Evolutionary conservation across 2,329 filamentous ascomycete species (phyloP).

Genomic region (Venturia effusa): DNA sequence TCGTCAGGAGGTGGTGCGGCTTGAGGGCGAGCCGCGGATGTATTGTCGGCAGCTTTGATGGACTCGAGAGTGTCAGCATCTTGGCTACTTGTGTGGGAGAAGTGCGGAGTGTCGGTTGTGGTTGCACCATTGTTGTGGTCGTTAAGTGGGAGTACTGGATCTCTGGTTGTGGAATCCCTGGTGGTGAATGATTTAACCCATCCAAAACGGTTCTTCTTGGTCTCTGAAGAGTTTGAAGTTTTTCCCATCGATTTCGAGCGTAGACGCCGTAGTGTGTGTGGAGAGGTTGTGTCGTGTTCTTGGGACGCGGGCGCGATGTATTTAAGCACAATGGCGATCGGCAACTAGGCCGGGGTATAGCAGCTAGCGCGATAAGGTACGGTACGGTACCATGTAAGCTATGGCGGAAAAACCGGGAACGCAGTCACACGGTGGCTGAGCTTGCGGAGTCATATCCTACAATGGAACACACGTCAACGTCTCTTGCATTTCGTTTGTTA

Average conservation of each 20-base stretch:
- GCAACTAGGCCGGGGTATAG: not conserved
- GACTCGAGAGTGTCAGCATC: conserved; percentile 5
- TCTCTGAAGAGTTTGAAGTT: not conserved
- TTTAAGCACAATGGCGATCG: not conserved
- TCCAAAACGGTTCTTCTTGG: conserved; percentile 3
- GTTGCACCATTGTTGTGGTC: not conserved
- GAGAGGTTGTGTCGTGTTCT: not conserved
- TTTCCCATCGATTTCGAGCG: conserved; percentile 5
- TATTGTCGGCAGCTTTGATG: conserved; percentile 20
- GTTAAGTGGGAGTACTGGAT: not conserved
- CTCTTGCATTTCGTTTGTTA: too few species aligned
- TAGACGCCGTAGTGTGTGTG: not conserved
- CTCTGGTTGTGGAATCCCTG: not conserved
- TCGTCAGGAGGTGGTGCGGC: conserved; percentile 30
- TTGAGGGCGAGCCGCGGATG: conserved; percentile 19
- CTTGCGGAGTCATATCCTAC: not conserved
- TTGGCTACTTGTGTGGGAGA: not conserved
- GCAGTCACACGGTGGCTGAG: not conserved
- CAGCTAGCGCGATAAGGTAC: not conserved
- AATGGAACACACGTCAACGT: too few species aligned
- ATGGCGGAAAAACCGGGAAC: not conserved
- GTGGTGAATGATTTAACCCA: not conserved
- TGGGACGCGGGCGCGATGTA: not conserved
- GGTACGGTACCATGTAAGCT: too few species aligned
- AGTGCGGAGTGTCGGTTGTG: not conserved